Conservation (phyloP, 441 rosid species). For the Rhodomyrtus psidioides region DNA sequence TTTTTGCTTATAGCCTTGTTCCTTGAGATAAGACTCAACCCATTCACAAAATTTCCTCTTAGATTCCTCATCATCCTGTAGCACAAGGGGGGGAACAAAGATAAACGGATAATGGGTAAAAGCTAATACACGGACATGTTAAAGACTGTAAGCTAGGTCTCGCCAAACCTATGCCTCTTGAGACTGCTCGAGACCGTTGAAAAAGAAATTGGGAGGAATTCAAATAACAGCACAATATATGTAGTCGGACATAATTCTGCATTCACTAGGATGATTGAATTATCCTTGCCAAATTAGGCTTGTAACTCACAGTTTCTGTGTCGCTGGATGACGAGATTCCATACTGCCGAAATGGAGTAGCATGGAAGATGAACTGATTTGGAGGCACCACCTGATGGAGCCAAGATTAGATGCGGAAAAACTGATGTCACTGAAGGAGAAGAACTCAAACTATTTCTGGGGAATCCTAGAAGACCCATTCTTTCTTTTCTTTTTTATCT, state of each 20-base stretch:
- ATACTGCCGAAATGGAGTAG: conserved; percentile 35
- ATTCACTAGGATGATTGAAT: not conserved
- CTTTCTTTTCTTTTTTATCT: not conserved
- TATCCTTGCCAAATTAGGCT: conserved; percentile 26
- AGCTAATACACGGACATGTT: not conserved
- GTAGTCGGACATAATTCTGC: not conserved
- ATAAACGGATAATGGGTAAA: not conserved
- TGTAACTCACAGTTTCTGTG: conserved; percentile 8
- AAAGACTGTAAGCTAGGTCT: not conserved
- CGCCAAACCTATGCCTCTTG: not conserved
- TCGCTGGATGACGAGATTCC: conserved; percentile 42
- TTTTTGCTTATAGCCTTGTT: conserved; percentile 54
- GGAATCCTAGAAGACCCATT: not conserved
- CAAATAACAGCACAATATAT: not conserved
- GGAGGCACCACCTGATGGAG: conserved; percentile 25
- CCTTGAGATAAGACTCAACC: conserved; percentile 68
- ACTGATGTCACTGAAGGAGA: not conserved
- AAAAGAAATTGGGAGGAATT: not conserved
- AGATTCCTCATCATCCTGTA: conserved; percentile 64
- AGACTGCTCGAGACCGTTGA: not conserved
- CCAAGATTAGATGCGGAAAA: not conserved
- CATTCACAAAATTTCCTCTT: conserved; percentile 60
- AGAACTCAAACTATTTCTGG: not conserved
- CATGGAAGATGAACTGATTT: conserved; percentile 26
- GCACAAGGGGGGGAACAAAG: not conserved